Evolutionary conservation across 768 basidiomycete species (phyloP).

Genomic region (Termitomyces sp.): DNA sequence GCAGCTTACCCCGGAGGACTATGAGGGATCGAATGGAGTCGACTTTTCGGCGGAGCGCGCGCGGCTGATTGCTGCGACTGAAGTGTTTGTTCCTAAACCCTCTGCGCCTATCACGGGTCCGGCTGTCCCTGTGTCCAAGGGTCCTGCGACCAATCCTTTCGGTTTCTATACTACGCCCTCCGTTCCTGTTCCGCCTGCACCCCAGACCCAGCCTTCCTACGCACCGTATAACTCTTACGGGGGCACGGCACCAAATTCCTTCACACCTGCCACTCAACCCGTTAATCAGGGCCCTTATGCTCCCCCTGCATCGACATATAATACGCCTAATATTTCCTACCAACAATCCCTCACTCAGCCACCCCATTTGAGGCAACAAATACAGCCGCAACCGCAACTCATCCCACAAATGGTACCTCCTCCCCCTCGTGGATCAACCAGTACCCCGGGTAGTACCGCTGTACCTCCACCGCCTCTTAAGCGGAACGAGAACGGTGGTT

Average conservation of each 20-base stretch:
- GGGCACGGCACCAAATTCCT: constrained; percentile 10
- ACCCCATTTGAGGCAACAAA: constrained; percentile 27
- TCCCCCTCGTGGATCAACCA: constrained; percentile 34
- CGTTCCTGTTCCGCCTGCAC: constrained; percentile 13
- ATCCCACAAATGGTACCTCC: constrained; percentile 31
- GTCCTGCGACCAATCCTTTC: constrained; percentile 12
- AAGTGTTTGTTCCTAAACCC: constrained; percentile 7
- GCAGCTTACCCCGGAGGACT: constrained; percentile 72
- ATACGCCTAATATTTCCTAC: constrained; percentile 11
- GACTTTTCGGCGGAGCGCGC: constrained; percentile 33
- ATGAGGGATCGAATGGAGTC: constrained; percentile 52
- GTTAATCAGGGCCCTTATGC: constrained; percentile 24
- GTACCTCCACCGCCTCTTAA: constrained; percentile 46
- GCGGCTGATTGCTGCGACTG: constrained; percentile 31
- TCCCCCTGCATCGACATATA: constrained; percentile 18
- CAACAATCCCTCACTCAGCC: constrained; percentile 32
- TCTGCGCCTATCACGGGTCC: constrained; percentile 15
- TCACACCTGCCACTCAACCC: constrained; percentile 19
- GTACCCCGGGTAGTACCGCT: constrained; percentile 18
- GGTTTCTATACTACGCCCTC: constrained; percentile 14
- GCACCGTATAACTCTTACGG: constrained; percentile 7
- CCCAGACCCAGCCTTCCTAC: constrained; percentile 10
- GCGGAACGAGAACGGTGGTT: constrained; percentile 69
- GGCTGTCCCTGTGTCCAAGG: constrained; percentile 8
- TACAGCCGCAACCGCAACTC: constrained; percentile 29